Evolutionary conservation across 805 yeast species (phyloP).

Genomic region (Kuraishia floccosa): DNA sequence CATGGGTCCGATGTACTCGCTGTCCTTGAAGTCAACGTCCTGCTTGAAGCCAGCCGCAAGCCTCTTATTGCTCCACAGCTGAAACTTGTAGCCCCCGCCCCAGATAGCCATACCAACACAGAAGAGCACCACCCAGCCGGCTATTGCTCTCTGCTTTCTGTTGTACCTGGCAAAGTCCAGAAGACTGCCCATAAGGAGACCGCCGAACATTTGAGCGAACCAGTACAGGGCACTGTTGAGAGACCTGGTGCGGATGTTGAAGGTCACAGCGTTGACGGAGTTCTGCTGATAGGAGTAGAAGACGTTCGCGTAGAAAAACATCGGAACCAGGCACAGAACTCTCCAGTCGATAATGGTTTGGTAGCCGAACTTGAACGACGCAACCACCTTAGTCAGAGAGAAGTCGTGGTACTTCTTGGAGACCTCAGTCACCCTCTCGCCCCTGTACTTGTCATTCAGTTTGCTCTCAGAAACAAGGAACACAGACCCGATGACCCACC

Average conservation of each 20-base stretch:
- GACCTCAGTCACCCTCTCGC: slow-evolving; percentile 20
- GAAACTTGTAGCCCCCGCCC: slow-evolving; percentile 46
- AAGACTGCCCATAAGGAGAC: slow-evolving; percentile 32
- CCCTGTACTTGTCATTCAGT: slow-evolving; percentile 17
- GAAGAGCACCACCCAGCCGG: slow-evolving; percentile 29
- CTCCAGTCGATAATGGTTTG: neutral
- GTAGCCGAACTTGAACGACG: neutral
- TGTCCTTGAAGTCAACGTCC: slow-evolving; percentile 33
- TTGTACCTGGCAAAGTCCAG: slow-evolving; percentile 30
- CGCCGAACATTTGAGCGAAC: slow-evolving; percentile 50
- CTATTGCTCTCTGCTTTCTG: slow-evolving; percentile 33
- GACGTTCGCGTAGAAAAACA: slow-evolving; percentile 56
- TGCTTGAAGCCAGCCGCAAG: slow-evolving; percentile 1
- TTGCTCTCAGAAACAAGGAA: slow-evolving; percentile 35
- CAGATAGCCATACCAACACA: slow-evolving; percentile 36
- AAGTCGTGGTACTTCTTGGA: slow-evolving; percentile 31
- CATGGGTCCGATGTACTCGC: slow-evolving; percentile 44
- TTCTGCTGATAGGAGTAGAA: slow-evolving; percentile 57
- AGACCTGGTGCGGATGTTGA: slow-evolving; percentile 49
- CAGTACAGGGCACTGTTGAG: slow-evolving; percentile 51
- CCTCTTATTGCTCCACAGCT: neutral
- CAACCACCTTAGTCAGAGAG: slow-evolving; percentile 11
- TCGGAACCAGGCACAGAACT: slow-evolving; percentile 36
- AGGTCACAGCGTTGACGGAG: slow-evolving; percentile 41
- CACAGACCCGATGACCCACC: slow-evolving; percentile 31